Conservation (phyloP, 2,329 filamentous ascomycete genomes). For the Fusarium sp. region DNA sequence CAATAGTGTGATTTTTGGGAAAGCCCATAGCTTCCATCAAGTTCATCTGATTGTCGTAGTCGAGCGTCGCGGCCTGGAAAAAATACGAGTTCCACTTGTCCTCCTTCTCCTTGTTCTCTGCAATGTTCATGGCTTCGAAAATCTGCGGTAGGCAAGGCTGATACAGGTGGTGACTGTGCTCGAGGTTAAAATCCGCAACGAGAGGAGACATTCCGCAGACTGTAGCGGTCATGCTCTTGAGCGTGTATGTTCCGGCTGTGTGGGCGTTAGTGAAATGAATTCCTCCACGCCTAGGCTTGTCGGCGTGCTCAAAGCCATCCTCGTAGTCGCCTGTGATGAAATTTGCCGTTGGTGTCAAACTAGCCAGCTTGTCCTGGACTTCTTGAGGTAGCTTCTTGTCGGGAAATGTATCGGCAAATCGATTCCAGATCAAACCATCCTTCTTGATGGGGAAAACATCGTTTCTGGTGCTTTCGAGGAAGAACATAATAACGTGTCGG, state of each 20-base stretch:
- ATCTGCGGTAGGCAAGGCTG: conserved; percentile 58
- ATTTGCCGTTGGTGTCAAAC: conserved; percentile 49
- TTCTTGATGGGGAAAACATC: conserved; percentile 60
- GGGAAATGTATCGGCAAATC: conserved; percentile 48
- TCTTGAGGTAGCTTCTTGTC: conserved; percentile 49
- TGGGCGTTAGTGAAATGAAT: conserved; percentile 55
- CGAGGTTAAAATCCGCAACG: conserved; percentile 56
- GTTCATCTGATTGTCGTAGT: conserved; percentile 50
- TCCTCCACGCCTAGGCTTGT: conserved; percentile 49
- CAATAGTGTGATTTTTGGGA: conserved; percentile 40
- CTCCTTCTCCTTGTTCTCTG: conserved; percentile 29
- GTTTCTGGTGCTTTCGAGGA: conserved; percentile 58
- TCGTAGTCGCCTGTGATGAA: conserved; percentile 52
- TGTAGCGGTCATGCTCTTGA: conserved; percentile 56
- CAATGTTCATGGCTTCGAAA: conserved; percentile 49
- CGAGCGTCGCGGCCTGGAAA: conserved; percentile 50
- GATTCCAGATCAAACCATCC: conserved; percentile 52
- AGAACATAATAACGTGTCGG: conserved; percentile 57
- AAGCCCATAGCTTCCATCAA: conserved; percentile 50
- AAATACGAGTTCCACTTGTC: conserved; percentile 49
- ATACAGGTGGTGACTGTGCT: conserved; percentile 56
- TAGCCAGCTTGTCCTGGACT: conserved; percentile 45
- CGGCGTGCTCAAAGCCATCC: conserved; percentile 48
- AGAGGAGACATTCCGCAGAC: conserved; percentile 57
- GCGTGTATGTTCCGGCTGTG: conserved; percentile 56